Conservation (phyloP, 305 asterid species). For the Fraxinus xanthoxyloides region DNA sequence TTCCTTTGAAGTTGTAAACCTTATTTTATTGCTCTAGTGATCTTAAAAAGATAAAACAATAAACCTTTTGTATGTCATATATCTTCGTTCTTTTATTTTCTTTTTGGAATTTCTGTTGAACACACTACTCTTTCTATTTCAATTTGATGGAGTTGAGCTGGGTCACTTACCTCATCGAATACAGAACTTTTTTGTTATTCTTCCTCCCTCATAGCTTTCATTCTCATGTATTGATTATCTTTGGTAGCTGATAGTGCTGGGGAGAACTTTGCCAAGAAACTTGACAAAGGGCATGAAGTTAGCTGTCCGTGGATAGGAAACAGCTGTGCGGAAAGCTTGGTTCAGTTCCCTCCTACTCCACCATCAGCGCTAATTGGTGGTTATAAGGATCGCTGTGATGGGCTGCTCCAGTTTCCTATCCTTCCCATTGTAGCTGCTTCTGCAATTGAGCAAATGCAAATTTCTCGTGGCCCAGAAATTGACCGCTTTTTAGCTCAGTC, state of each 20-base stretch:
- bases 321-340: conserved; percentile 94
- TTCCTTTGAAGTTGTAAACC: background rate
- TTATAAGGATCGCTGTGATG: conserved; percentile 97
- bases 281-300: conserved; percentile 70
- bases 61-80: background rate
- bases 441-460: conserved; percentile 75
- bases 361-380: conserved; percentile 98
- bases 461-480: conserved; percentile 75
- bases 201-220: conserved; percentile 18
- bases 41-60: background rate
- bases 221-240: conserved; percentile 23
- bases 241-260: conserved; percentile 66
- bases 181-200: conserved; percentile 5
- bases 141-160: background rate
- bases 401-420: conserved; percentile 84
- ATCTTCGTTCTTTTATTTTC: background rate
- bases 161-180: background rate
- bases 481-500: conserved; percentile 81
- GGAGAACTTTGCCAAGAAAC: conserved; percentile 71
- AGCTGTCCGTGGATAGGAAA: conserved; percentile 95
- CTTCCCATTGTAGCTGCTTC: conserved; percentile 83
- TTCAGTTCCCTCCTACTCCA: conserved; percentile 99
- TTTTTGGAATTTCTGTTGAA: background rate
- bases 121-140: background rate
- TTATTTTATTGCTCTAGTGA: background rate